Conservation (phyloP, 345 rosid genomes). For the Limnanthes douglasii region DNA sequence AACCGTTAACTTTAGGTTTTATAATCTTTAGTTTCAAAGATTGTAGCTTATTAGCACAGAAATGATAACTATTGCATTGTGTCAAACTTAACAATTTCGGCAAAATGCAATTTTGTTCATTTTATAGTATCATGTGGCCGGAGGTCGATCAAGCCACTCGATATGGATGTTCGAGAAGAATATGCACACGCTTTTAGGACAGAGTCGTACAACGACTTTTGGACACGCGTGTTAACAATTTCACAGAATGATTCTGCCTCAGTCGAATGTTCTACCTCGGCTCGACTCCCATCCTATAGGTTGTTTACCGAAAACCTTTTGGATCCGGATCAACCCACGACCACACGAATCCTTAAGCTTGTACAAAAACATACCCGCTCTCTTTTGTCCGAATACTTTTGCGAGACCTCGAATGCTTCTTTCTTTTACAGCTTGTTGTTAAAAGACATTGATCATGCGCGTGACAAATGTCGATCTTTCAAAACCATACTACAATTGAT, state of each 20-base stretch:
- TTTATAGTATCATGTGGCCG: too few relatives aligned
- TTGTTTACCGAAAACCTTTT: constrained; percentile 54
- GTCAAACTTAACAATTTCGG: too few relatives aligned
- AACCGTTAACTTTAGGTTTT: too few relatives aligned
- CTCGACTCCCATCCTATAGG: constrained; percentile 63
- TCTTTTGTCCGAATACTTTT: constrained; percentile 36
- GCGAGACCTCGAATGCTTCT: constrained; percentile 48
- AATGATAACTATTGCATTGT: too few relatives aligned
- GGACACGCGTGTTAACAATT: constrained; percentile 39
- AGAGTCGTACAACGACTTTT: constrained; percentile 60
- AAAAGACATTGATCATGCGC: constrained; percentile 30
- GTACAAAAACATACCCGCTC: constrained; percentile 12
- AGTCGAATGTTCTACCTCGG: constrained; percentile 34
- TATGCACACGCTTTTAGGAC: constrained; percentile 79
- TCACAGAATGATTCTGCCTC: constrained; percentile 13
- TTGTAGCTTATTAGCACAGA: too few relatives aligned
- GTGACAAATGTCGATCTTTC: constrained; percentile 19
- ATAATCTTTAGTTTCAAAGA: too few relatives aligned
- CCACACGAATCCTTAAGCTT: constrained; percentile 18
- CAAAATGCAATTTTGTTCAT: too few relatives aligned
- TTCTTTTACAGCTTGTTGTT: constrained; percentile 34
- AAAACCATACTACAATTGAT: constrained; percentile 13
- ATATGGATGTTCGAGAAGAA: constrained; percentile 56
- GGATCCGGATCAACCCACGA: constrained; percentile 45
- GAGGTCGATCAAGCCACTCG: too few relatives aligned